These are phyloP conservation scores for Penicillium sp. DNA, from an alignment of 2,329 filamentous ascomycete genomes.

Conservation along the genomic window DNA sequence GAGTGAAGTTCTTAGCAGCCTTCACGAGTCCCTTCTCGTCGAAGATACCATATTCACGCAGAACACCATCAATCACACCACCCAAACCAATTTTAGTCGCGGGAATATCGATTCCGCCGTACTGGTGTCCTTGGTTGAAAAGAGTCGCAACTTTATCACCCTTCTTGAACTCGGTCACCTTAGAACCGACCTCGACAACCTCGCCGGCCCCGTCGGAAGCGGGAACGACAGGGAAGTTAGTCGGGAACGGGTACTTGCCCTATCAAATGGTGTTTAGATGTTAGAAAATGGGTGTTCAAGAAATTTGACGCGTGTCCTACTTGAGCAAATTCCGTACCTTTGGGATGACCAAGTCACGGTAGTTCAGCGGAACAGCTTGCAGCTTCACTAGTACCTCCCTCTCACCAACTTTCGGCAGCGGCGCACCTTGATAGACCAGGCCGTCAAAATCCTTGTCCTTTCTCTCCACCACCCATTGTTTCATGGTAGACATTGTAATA, in stretches of 20 bases:
- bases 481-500: conserved; percentile 52
- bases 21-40: conserved; percentile 71
- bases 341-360: conserved; percentile 56
- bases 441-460: conserved; percentile 63
- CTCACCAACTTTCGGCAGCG: conserved; percentile 68
- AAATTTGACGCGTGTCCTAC: conserved; percentile 46
- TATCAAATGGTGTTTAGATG: conserved; percentile 18
- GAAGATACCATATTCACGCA: conserved; percentile 72
- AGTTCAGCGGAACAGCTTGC: conserved; percentile 57
- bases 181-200: conserved; percentile 59
- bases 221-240: conserved; percentile 41
- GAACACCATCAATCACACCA: conserved; percentile 69
- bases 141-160: conserved; percentile 65
- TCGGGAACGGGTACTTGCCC: conserved; percentile 44
- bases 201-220: conserved; percentile 52
- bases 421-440: conserved; percentile 60
- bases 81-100: conserved; percentile 65
- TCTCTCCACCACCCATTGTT: conserved; percentile 62
- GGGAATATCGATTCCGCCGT: conserved; percentile 51
- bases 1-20: conserved; percentile 62
- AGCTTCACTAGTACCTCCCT: conserved; percentile 74
- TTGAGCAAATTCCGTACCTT: conserved; percentile 55
- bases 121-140: conserved; percentile 64
- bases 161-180: conserved; percentile 62
- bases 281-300: background rate